A percentile compares a stretch with the other conserved stretches of the same genome.
Conservation (phyloP, 73 alveolate genomes). For the Strombidium stylifer region DNA sequence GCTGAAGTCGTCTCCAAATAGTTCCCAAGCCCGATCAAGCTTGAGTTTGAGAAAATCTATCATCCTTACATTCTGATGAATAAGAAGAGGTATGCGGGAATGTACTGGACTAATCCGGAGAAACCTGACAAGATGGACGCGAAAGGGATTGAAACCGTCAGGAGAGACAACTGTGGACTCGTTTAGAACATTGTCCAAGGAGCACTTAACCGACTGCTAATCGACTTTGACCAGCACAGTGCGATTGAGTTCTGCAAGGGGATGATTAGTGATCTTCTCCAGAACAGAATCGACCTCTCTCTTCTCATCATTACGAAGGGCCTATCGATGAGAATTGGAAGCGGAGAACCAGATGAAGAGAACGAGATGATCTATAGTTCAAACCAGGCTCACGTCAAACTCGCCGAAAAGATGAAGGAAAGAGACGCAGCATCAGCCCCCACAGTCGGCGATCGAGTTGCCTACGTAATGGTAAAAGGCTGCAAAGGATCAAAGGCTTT, state of each 20-base stretch:
- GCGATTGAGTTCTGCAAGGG: constrained; percentile 86
- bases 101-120: constrained; percentile 94
- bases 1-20: constrained; percentile 89
- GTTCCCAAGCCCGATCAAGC: constrained; percentile 95
- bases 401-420: constrained; percentile 98
- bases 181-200: constrained; percentile 85
- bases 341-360: constrained; percentile 23
- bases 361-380: constrained; percentile 73
- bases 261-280: constrained; percentile 93
- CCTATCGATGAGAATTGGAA: constrained; percentile 70
- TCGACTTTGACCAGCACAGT: constrained; percentile 76
- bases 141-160: constrained; percentile 98
- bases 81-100: constrained; percentile 97
- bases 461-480: constrained; percentile 94
- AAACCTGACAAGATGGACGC: constrained; percentile 95
- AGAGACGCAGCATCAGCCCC: constrained; percentile 94
- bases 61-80: constrained; percentile 97
- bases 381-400: constrained; percentile 99
- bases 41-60: constrained; percentile 99
- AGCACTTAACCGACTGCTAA: constrained; percentile 72
- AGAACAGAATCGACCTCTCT: constrained; percentile 96
- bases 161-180: constrained; percentile 98
- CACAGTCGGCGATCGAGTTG: constrained; percentile 98
- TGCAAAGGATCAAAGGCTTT: constrained; percentile 90
- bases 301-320: constrained; percentile 96